Conservation (phyloP, 345 rosid species). For the Linum trigynum region DNA sequence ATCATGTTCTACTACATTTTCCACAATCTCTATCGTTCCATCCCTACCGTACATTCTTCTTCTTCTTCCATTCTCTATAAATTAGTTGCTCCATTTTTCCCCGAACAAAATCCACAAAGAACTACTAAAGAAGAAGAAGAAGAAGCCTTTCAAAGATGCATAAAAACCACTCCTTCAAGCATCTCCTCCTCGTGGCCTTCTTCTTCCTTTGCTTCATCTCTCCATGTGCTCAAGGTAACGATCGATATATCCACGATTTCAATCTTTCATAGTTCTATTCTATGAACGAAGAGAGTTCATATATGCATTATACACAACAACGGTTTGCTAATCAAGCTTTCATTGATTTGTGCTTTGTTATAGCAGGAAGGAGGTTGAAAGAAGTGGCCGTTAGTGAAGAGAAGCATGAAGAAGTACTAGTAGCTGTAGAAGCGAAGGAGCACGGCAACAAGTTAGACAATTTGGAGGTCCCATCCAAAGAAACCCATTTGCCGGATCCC, state of each 20-base stretch:
- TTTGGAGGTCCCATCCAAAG: neutral
- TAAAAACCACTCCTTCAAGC: neutral
- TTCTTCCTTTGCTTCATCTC: constrained; percentile 30
- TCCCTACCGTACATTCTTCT: too few relatives aligned
- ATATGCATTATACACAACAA: too few relatives aligned
- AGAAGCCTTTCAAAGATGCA: neutral
- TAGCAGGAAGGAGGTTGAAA: neutral
- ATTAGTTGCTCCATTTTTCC: too few relatives aligned
- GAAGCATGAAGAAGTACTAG: neutral
- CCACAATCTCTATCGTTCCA: too few relatives aligned
- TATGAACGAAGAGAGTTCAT: too few relatives aligned
- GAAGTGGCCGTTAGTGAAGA: neutral
- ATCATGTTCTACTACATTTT: too few relatives aligned
- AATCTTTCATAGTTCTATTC: too few relatives aligned
- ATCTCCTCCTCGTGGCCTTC: constrained; percentile 29
- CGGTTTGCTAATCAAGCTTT: constrained; percentile 13
- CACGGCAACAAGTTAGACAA: too few relatives aligned
- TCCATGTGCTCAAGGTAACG: constrained; percentile 26
- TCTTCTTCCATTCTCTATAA: too few relatives aligned
- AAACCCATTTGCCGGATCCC: neutral
- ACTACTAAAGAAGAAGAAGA: neutral
- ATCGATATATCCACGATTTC: too few relatives aligned
- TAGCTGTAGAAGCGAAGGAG: neutral
- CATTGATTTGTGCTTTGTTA: neutral
- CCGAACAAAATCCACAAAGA: too few relatives aligned